Evolutionary conservation across 2,329 filamentous ascomycete genomes (phyloP), one percentile per base, ranked within the genome.

Genomic region (Penicillium decumbens): DNA sequence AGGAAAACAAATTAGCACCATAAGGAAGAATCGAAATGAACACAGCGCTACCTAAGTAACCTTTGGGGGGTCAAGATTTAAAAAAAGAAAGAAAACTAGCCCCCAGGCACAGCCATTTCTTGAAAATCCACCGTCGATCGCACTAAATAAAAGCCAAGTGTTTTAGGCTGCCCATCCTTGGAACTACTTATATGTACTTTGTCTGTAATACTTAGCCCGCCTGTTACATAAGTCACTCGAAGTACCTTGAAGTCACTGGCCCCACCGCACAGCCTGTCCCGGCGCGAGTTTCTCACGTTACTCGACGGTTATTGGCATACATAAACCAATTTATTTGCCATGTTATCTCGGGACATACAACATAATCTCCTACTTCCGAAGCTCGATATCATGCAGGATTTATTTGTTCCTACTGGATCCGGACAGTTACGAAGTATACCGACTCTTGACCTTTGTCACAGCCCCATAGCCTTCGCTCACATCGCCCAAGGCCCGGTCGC

Each of bases 71-170:
- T 23, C 20, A 23, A 23, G 4, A 18, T 18, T 23, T 23, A 23
- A 23, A 23, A 23, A 23, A 23, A 25, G 1, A 35, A 45, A 33
- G 20, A 37, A 33, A 41, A 32, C 10, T 20, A 30, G 24, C 28
- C 25, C 15, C 25, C 25, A 27, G 20, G 33, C 33, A 33, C 44
- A 25, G 37, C 44, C 37, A 41, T 24, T 9, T 30, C 32, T 18
- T 8, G 32, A 35, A 35, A 35, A 18, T 35, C 32, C 32, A 9
- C 28, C 15, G 24, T 25, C 39, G 42, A 54, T 47, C 48, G 24
- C 41, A 25, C 48, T 52, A 52, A 49, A 46, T 20, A 13, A 43
- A 47, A 56, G 55, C 55, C 55, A 55, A 54, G 51, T 49, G 42
- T 51, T 51, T 58, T 59, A 57, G 53, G 44, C 38, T 18, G 45